Conservation (phyloP, 805 yeast species). For the Sugiyamaella boreocaroliniensis region DNA sequence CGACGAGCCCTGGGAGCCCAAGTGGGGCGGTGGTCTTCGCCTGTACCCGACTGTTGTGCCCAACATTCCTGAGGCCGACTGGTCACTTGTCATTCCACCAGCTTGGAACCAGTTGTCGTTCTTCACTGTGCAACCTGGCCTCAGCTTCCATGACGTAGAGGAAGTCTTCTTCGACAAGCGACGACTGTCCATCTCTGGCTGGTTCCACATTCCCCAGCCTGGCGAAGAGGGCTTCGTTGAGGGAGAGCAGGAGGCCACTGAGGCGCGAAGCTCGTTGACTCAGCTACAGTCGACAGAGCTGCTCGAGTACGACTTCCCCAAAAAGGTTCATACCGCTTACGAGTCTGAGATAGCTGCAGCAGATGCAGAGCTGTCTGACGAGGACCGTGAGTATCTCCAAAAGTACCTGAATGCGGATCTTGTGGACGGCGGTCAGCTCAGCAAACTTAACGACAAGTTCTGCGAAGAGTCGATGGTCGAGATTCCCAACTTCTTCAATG, state of each 20-base stretch:
- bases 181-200: conserved; percentile 89
- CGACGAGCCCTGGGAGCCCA: conserved; percentile 78
- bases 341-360: conserved; percentile 1
- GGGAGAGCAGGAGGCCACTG: conserved; percentile 77
- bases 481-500: conserved; percentile 54
- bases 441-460: conserved; percentile 46
- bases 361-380: conserved; percentile 26
- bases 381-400: conserved; percentile 45
- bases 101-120: conserved; percentile 95
- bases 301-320: conserved; percentile 78
- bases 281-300: conserved; percentile 70
- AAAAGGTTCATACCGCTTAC: conserved; percentile 24
- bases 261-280: conserved; percentile 68
- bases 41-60: conserved; percentile 80
- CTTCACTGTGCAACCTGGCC: conserved; percentile 93
- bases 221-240: conserved; percentile 82
- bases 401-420: conserved; percentile 53
- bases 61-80: conserved; percentile 84
- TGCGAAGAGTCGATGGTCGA: conserved; percentile 64
- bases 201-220: conserved; percentile 96
- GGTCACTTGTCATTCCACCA: conserved; percentile 64
- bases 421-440: conserved; percentile 36
- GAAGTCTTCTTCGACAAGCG: conserved; percentile 90
- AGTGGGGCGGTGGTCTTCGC: conserved; percentile 89
- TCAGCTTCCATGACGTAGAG: conserved; percentile 96